Conservation (phyloP, 2,329 filamentous ascomycete genomes). For the Colletotrichum acutatum region DNA sequence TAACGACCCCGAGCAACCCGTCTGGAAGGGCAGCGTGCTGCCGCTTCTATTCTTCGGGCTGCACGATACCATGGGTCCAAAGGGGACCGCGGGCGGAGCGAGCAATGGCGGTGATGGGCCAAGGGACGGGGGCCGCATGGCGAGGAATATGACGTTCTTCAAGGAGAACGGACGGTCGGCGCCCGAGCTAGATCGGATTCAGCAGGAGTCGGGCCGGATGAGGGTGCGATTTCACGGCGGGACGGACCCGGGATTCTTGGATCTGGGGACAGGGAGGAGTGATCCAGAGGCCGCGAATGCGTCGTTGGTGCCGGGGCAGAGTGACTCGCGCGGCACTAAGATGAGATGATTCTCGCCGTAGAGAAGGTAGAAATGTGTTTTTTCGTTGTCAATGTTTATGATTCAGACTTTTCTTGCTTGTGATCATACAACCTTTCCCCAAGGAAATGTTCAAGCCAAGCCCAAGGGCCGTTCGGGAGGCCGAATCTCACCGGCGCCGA, state of each 20-base stretch:
- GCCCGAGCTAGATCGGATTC: conserved; percentile 20
- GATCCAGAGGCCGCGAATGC: conserved; percentile 7
- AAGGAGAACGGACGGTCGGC: conserved; percentile 2
- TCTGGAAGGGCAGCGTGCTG: conserved; percentile 31
- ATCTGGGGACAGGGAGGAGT: conserved; percentile 9
- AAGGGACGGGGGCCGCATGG: not conserved
- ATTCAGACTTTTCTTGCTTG: no score
- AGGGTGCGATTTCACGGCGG: conserved; percentile 27
- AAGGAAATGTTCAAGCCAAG: not conserved
- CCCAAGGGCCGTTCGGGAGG: not conserved
- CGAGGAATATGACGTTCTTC: conserved; percentile 21
- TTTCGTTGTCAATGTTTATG: no score
- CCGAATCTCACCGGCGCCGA: not conserved
- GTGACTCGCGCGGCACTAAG: not conserved
- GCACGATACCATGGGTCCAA: not conserved
- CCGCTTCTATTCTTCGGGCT: conserved; percentile 26
- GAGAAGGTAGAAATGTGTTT: no score
- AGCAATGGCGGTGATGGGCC: not conserved
- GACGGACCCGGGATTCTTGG: conserved; percentile 23
- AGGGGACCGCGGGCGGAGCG: not conserved
- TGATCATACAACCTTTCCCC: not conserved
- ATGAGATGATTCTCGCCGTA: not conserved
- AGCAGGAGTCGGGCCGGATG: conserved; percentile 21
- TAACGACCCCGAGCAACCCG: conserved; percentile 26
- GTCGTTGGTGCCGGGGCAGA: not conserved